A percentile compares a stretch with the other conserved stretches of the same genome.
Conservation (phyloP, 2,329 filamentous ascomycete species). For the Fusarium sp. region DNA sequence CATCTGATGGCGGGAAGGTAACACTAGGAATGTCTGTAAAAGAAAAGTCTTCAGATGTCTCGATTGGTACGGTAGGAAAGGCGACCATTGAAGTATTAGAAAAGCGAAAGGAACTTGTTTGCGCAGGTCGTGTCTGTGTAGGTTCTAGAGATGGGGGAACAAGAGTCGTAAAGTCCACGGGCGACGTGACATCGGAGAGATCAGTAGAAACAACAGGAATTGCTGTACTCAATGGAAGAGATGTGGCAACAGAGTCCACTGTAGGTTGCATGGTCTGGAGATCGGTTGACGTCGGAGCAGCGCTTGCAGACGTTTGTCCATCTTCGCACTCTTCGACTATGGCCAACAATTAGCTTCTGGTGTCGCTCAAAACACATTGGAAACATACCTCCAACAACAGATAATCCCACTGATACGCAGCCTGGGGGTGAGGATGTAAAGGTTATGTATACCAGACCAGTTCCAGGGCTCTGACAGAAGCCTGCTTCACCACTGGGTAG, state of each 20-base stretch:
- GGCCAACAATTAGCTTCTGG: background rate
- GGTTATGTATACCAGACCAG: background rate
- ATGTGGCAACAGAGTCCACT: background rate
- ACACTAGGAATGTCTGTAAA: background rate
- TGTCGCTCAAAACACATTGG: accelerated
- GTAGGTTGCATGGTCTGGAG: background rate
- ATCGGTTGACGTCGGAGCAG: background rate
- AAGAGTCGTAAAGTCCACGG: background rate
- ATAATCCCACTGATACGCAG: background rate
- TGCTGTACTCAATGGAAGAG: accelerated
- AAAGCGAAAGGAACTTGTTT: background rate
- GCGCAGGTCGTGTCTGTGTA: background rate
- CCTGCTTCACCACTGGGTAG: background rate
- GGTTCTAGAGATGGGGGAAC: background rate
- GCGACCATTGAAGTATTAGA: background rate
- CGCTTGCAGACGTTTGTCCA: background rate
- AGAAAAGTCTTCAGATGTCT: background rate
- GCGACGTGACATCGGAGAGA: background rate
- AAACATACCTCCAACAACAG: background rate
- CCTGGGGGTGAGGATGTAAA: background rate
- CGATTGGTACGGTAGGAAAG: background rate
- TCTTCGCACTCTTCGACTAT: background rate
- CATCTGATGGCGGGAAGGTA: background rate
- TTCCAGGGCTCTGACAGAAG: background rate
- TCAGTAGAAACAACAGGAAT: too few relatives aligned